These are phyloP conservation scores for Helichrysum umbraculigerum DNA, from an alignment of 129 eudicot genomes.

Conservation along the genomic window DNA sequence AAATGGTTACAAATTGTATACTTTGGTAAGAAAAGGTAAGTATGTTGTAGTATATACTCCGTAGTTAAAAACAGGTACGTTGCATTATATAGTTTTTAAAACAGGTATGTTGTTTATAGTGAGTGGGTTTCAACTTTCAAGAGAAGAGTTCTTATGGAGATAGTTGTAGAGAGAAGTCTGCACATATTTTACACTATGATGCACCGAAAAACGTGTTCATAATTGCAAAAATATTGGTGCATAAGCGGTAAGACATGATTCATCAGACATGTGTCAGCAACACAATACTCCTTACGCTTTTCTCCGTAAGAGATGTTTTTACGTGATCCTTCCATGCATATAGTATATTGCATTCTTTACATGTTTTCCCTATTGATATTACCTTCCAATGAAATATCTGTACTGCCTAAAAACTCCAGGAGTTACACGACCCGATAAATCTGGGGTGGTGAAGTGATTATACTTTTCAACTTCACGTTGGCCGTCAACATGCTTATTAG, in stretches of 20 bases:
- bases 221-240: too few species aligned
- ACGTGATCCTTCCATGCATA: too few species aligned
- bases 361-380: constrained; percentile 5
- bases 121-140: too few species aligned
- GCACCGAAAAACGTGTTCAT: too few species aligned
- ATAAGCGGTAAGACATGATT: too few species aligned
- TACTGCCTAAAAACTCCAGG: constrained; percentile 77
- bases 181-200: too few species aligned
- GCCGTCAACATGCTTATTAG: constrained; percentile 27
- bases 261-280: too few species aligned
- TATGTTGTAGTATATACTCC: not conserved
- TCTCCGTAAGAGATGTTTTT: too few species aligned
- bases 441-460: constrained; percentile 42
- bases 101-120: not conserved
- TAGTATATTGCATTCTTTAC: not conserved
- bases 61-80: not conserved
- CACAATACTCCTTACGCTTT: too few species aligned
- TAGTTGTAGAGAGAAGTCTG: too few species aligned
- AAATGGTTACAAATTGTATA: not conserved
- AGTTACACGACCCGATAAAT: constrained; percentile 68
- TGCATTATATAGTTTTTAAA: not conserved
- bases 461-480: constrained; percentile 39
- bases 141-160: too few species aligned
- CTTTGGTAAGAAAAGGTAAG: not conserved
- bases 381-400: constrained; percentile 92